These are phyloP conservation scores for Penicillium bovifimosum DNA, from an alignment of 495 filamentous ascomycete genomes.

Conservation along the genomic window DNA sequence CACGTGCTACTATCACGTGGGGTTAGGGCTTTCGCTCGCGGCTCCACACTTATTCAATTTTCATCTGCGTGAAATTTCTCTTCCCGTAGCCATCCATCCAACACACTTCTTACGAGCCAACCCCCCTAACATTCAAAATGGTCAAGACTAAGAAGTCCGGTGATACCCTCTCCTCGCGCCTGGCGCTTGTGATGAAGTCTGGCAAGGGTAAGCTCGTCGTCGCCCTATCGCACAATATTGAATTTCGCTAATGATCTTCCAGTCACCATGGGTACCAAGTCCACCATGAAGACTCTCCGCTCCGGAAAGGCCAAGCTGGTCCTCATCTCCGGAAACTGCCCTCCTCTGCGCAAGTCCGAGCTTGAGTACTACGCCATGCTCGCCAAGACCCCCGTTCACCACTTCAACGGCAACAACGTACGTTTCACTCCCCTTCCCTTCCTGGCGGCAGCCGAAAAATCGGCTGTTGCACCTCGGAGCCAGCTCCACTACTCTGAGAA, in stretches of 20 bases:
- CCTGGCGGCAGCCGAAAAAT: slow-evolving; percentile 1
- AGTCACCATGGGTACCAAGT: slow-evolving; percentile 89
- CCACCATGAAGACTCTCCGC: slow-evolving; percentile 91
- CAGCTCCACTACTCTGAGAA: slow-evolving; percentile 32
- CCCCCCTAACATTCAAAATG: slow-evolving; percentile 20
- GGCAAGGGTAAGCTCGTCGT: slow-evolving; percentile 56
- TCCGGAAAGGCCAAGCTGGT: slow-evolving; percentile 58
- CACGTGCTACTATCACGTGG: not conserved
- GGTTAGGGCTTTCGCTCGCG: slow-evolving; percentile 1
- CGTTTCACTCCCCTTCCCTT: slow-evolving; percentile 32
- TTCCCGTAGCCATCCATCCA: slow-evolving; percentile 2
- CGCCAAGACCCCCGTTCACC: slow-evolving; percentile 90
- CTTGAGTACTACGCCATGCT: slow-evolving; percentile 93
- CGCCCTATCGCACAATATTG: not conserved
- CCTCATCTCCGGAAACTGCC: slow-evolving; percentile 87
- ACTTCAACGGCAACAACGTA: slow-evolving; percentile 98
- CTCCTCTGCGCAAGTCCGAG: slow-evolving; percentile 91
- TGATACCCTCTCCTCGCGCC: slow-evolving; percentile 84
- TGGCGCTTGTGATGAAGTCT: slow-evolving; percentile 96
- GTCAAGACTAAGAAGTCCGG: slow-evolving; percentile 92
- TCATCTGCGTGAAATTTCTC: not conserved
- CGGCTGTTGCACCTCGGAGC: slow-evolving; percentile 17
- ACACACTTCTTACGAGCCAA: slow-evolving; percentile 3
- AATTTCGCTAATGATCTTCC: slow-evolving; percentile 4
- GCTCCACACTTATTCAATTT: slow-evolving; percentile 1